Evolutionary conservation across 2,329 filamentous ascomycete genomes (phyloP).

Genomic region (Aspergillus sp.): DNA sequence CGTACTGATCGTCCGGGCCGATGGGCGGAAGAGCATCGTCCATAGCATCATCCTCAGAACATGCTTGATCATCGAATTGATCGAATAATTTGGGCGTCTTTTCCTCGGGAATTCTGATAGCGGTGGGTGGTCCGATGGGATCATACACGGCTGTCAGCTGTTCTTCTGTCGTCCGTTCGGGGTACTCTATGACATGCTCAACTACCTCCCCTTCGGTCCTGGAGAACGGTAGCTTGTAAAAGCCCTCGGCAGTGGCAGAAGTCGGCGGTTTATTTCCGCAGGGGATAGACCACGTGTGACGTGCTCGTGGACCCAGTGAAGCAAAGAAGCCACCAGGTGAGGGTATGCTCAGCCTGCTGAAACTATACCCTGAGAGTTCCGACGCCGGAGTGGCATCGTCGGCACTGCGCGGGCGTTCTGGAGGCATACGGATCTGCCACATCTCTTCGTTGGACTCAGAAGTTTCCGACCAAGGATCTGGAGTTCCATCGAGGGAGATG

Average conservation of each 20-base stretch:
- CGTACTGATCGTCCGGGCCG: slow-evolving; percentile 56
- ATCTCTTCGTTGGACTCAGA: slow-evolving; percentile 61
- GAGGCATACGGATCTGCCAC: slow-evolving; percentile 58
- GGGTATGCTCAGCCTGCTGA: slow-evolving; percentile 83
- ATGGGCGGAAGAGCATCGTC: slow-evolving; percentile 63
- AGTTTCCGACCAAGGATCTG: slow-evolving; percentile 41
- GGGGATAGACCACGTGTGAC: slow-evolving; percentile 78
- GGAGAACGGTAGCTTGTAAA: slow-evolving; percentile 83
- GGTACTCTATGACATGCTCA: slow-evolving; percentile 68
- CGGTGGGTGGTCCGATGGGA: slow-evolving; percentile 37
- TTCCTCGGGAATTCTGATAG: slow-evolving; percentile 52
- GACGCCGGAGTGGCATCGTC: slow-evolving; percentile 53
- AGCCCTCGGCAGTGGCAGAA: slow-evolving; percentile 87
- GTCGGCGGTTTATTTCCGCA: slow-evolving; percentile 65
- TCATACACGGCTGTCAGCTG: slow-evolving; percentile 38
- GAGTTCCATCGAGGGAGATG: slow-evolving; percentile 58
- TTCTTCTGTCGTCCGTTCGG: slow-evolving; percentile 41
- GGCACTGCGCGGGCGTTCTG: slow-evolving; percentile 49
- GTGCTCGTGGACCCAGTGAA: slow-evolving; percentile 71
- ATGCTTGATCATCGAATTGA: slow-evolving; percentile 30
- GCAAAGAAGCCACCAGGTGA: slow-evolving; percentile 93
- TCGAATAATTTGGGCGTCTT: slow-evolving; percentile 30
- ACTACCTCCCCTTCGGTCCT: slow-evolving; percentile 53
- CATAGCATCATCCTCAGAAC: slow-evolving; percentile 27
- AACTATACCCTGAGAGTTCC: slow-evolving; percentile 64